These are phyloP conservation scores for Pezicula radicicola DNA, from an alignment of 2,329 filamentous ascomycete species.

Conservation along the genomic window DNA sequence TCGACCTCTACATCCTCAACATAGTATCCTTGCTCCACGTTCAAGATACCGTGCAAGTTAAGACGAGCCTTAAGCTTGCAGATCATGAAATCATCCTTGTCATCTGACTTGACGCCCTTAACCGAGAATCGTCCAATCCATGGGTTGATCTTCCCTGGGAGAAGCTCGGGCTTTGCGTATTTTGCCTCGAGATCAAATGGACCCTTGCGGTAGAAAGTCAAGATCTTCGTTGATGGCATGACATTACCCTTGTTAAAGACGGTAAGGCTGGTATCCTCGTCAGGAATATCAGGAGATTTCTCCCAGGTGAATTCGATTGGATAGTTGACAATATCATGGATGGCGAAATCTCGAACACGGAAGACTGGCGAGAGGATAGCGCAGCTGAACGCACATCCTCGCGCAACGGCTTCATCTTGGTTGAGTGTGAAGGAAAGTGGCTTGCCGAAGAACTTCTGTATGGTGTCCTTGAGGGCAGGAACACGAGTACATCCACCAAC, in stretches of 20 bases:
- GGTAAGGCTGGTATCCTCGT: slow-evolving; percentile 94
- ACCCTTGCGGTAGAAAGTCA: slow-evolving; percentile 99
- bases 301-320: slow-evolving; percentile 99
- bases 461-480: slow-evolving; percentile 84
- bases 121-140: slow-evolving; percentile 98
- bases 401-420: slow-evolving; percentile 94
- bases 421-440: slow-evolving; percentile 92
- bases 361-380: slow-evolving; percentile 96
- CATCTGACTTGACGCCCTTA: slow-evolving; percentile 92
- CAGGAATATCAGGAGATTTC: slow-evolving; percentile 95
- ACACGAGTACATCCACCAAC: slow-evolving; percentile 95
- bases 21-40: slow-evolving; percentile 95
- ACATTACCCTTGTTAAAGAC: slow-evolving; percentile 98
- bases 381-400: slow-evolving; percentile 95
- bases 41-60: slow-evolving; percentile 93
- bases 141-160: slow-evolving; percentile 86
- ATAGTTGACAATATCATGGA: slow-evolving; percentile 97
- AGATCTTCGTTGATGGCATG: slow-evolving; percentile 97
- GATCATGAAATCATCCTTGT: slow-evolving; percentile 97
- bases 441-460: slow-evolving; percentile 92
- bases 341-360: slow-evolving; percentile 95
- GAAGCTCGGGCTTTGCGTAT: slow-evolving; percentile 80
- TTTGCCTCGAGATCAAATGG: slow-evolving; percentile 93
- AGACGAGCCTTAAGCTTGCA: slow-evolving; percentile 98
- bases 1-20: slow-evolving; percentile 98